Percentiles rank a stretch among this genome's conserved stretches.
Evolutionary conservation across 148 eudicot species (phyloP).

Genomic region (Heliamphora exappendiculata): DNA sequence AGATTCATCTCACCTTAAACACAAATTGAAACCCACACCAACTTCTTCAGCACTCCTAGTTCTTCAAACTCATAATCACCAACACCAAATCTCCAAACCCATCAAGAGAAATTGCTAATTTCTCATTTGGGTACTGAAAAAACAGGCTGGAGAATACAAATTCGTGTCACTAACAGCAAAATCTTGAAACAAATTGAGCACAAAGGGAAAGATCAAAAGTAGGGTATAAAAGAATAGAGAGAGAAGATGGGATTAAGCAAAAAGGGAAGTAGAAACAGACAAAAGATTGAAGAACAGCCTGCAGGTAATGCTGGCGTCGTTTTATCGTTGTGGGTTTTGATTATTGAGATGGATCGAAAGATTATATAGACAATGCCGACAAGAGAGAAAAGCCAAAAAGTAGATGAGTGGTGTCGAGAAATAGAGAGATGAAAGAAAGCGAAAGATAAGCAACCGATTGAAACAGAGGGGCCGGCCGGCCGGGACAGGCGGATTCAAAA

Average conservation of each 20-base stretch:
- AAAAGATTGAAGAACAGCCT: background rate
- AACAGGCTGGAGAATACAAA: background rate
- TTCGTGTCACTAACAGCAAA: background rate
- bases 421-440: conserved; percentile 9
- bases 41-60: background rate
- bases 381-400: conserved; percentile 8
- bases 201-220: conserved; percentile 5
- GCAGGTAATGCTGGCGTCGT: background rate
- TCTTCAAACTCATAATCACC: background rate
- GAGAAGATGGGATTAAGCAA: conserved; percentile 4
- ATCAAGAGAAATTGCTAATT: background rate
- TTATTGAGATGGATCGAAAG: background rate
- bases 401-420: background rate
- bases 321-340: conserved; percentile 1
- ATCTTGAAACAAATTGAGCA: background rate
- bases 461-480: too few relatives aligned
- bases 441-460: conserved; percentile 12
- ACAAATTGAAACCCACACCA: conserved; percentile 2
- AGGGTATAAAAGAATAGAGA: conserved; percentile 3
- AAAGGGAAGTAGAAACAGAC: conserved; percentile 5
- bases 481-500: too few relatives aligned
- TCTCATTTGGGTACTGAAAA: background rate
- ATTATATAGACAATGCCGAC: background rate
- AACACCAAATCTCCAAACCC: background rate
- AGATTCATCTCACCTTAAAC: conserved; percentile 29